Evolutionary conservation across 2,329 filamentous ascomycete genomes (phyloP), one percentile per base, ranked within the genome.

Genomic region (Diaporthe citrichinensis): DNA sequence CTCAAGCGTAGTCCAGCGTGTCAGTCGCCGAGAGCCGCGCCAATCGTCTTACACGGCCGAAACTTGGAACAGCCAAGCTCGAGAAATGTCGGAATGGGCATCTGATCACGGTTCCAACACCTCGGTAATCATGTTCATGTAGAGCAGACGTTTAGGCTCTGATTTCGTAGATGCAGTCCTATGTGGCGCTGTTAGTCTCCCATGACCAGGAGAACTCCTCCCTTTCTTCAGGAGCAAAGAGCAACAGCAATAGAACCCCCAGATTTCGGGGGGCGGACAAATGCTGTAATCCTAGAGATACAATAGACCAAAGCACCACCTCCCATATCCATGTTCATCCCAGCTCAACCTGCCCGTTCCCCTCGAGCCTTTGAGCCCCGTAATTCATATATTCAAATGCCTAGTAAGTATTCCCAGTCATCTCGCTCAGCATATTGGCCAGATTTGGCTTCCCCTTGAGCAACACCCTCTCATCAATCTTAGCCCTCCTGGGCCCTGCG

Each of bases 361-460:
- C 34, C 10, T 8, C n/a, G 31, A 14, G 2, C 62, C 10, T 41
- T 44, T 53, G 15, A 28, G 65, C 25, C n/a, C 39, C 17, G 20
- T 73, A 36, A 14, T 23, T 28, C 17, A 15, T 28, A n/a, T 25
- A 46, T n/a, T 31, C 62, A 55, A 74, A 67, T 49, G 39, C 71
- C 68, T 78, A 79, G 68, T 77, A 79, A 36, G 72, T 77, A 41
- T 81, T 83, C 65, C 81, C 82, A 78, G 82, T 88, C 84, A 92
- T 86, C 78, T 95, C 94, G 84, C 97, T 95, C 79, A 95, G 87
- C 78, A 98, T 92, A 86, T 96, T 93, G 81, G 91, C 90, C 81
- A 96, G 87, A 73, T 97, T 88, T 49, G 92, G 90, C 80, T 92
- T 91, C 49, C 90, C 91, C 75, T 91, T 92, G 78, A 95, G 83